Evolutionary conservation across 345 rosid genomes (phyloP).

Genomic region (Arabidopsis arenosa): DNA sequence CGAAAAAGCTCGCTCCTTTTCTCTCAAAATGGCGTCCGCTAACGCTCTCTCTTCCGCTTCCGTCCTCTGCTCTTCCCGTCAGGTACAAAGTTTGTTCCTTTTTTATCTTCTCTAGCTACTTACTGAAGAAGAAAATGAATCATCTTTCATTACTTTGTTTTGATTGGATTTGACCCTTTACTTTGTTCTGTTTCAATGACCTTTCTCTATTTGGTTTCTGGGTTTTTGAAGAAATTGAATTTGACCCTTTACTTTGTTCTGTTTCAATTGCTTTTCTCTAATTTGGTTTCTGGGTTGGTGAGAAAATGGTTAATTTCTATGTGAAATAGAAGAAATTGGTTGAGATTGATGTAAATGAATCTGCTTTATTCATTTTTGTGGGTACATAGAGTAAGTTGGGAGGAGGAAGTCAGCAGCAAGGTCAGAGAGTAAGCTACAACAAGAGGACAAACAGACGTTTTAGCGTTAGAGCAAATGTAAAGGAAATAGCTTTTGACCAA

Average conservation of each 20-base stretch:
- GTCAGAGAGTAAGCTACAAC: slow-evolving; percentile 60
- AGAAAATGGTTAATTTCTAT: neutral
- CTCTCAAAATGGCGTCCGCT: slow-evolving; percentile 67
- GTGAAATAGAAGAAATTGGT: neutral
- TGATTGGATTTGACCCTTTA: neutral
- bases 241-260: neutral
- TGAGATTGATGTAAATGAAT: neutral
- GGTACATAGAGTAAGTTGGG: slow-evolving; percentile 56
- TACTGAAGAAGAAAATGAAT: neutral
- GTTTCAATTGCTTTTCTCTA: neutral
- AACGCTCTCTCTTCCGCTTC: slow-evolving; percentile 76
- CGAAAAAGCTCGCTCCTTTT: neutral
- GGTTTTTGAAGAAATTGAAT: slow-evolving; percentile 16
- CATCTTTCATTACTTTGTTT: slow-evolving; percentile 1
- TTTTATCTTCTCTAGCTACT: neutral
- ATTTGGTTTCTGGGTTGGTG: slow-evolving; percentile 20
- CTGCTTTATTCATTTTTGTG: slow-evolving; percentile 24
- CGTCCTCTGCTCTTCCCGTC: slow-evolving; percentile 69
- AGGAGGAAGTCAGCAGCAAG: slow-evolving; percentile 58
- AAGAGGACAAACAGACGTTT: slow-evolving; percentile 58
- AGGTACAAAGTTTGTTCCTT: slow-evolving; percentile 50
- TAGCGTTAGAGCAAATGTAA: slow-evolving; percentile 74
- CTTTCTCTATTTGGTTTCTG: neutral
- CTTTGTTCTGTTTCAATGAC: neutral
- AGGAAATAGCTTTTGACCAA: slow-evolving; percentile 93